A percentile compares a stretch with the other conserved stretches of the same genome.
These are phyloP conservation scores for Parafenestella ontariensis DNA, from an alignment of 2,329 filamentous ascomycete species.

Conservation along the genomic window DNA sequence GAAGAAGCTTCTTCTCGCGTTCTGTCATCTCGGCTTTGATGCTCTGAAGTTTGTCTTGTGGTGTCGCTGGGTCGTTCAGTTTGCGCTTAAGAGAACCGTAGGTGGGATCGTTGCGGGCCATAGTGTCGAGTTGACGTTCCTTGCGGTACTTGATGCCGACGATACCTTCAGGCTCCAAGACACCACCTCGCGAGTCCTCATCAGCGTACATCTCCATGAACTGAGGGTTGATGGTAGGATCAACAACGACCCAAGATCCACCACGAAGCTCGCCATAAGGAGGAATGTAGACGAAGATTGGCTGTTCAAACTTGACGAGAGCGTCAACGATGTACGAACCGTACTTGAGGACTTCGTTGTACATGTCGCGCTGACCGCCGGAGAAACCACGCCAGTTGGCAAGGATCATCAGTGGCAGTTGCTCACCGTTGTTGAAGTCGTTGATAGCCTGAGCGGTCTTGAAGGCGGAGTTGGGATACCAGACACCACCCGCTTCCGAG, in stretches of 20 bases:
- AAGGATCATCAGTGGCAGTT: conserved; percentile 97
- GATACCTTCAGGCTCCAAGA: conserved; percentile 97
- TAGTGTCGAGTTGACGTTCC: conserved; percentile 96
- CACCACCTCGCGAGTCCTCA: conserved; percentile 91
- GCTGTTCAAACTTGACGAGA: conserved; percentile 97
- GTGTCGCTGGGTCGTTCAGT: conserved; percentile 70
- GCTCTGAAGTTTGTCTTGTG: conserved; percentile 74
- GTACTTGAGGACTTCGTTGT: conserved; percentile 99
- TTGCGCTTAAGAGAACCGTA: conserved; percentile 87
- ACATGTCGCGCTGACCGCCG: conserved; percentile 99
- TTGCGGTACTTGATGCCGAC: conserved; percentile 98
- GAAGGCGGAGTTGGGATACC: conserved; percentile 99
- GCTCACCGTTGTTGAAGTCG: conserved; percentile 99
- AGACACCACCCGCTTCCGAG: conserved; percentile 96
- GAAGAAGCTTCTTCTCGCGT: conserved; percentile 87
- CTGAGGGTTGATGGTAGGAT: conserved; percentile 95
- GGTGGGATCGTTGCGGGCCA: conserved; percentile 87
- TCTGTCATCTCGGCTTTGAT: conserved; percentile 85
- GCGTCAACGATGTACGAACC: conserved; percentile 99
- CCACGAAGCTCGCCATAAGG: conserved; percentile 95
- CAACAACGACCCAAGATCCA: conserved; percentile 98
- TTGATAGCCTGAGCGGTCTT: conserved; percentile 99
- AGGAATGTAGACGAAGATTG: conserved; percentile 98
- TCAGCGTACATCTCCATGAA: conserved; percentile 99
- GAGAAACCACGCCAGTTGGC: conserved; percentile 99